Conservation (phyloP, 2,329 filamentous ascomycete species). For the Teratosphaeria nubilosa region DNA sequence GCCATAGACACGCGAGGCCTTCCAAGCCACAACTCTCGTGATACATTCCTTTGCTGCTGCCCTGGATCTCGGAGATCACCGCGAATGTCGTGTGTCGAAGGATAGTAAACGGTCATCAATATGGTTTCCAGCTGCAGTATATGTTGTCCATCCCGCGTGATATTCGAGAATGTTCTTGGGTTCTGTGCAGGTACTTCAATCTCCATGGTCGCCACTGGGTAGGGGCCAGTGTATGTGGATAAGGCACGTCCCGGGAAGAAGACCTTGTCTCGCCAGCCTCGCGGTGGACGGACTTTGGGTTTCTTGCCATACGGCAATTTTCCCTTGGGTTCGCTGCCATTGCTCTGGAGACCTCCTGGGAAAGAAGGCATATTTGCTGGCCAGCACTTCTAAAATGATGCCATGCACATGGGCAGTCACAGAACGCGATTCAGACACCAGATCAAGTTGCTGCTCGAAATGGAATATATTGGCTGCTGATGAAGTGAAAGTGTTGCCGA, state of each 20-base stretch:
- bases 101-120: constrained; percentile 57
- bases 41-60: constrained; percentile 28
- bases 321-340: constrained; percentile 7
- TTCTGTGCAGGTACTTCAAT: constrained; percentile 43
- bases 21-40: constrained; percentile 53
- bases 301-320: constrained; percentile 35
- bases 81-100: constrained; percentile 30
- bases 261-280: constrained; percentile 38
- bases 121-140: constrained; percentile 49
- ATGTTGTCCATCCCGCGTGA: constrained; percentile 38
- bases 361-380: background rate
- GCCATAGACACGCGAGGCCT: constrained; percentile 46
- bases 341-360: constrained; percentile 4
- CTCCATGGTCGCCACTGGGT: constrained; percentile 44
- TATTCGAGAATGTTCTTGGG: constrained; percentile 41
- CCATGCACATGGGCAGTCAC: background rate
- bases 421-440: background rate
- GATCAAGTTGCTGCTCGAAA: background rate
- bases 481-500: background rate
- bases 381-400: background rate
- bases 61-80: constrained; percentile 23
- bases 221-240: constrained; percentile 44
- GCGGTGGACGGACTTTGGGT: constrained; percentile 39
- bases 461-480: background rate
- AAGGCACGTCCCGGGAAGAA: constrained; percentile 35